Conservation (phyloP, 2,329 filamentous ascomycete species). For the Blastomyces silverae region DNA sequence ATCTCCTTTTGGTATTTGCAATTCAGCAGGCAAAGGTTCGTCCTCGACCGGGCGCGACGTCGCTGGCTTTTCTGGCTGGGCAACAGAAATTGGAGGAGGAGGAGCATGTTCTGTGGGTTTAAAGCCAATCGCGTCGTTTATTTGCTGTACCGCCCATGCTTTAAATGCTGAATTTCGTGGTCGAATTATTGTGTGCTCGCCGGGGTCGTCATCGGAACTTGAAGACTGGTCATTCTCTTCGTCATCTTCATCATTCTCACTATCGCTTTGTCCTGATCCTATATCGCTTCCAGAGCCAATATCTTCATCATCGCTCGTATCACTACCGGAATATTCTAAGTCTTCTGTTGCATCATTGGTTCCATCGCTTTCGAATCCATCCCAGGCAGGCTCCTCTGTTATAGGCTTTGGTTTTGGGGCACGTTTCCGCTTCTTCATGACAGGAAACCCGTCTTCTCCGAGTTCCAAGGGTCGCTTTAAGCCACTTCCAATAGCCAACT, state of each 20-base stretch:
- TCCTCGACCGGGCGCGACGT: conserved; percentile 34
- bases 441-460: conserved; percentile 69
- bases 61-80: conserved; percentile 29
- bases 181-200: conserved; percentile 24
- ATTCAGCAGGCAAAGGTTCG: conserved; percentile 37
- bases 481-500: conserved; percentile 57
- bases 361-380: conserved; percentile 42
- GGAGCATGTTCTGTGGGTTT: conserved; percentile 41
- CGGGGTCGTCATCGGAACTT: conserved; percentile 23
- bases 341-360: conserved; percentile 38
- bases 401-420: conserved; percentile 27
- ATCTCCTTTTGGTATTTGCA: conserved; percentile 36
- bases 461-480: conserved; percentile 79
- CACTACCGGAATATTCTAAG: conserved; percentile 29
- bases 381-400: conserved; percentile 39
- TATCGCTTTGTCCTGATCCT: conserved; percentile 27
- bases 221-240: conserved; percentile 35
- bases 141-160: conserved; percentile 78
- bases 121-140: conserved; percentile 75
- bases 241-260: conserved; percentile 23
- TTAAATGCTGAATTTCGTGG: conserved; percentile 68
- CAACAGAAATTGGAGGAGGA: conserved; percentile 29
- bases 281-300: conserved; percentile 29
- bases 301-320: conserved; percentile 20
- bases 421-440: conserved; percentile 70